These are phyloP conservation scores for Penicillium diatomitis DNA, from an alignment of 495 filamentous ascomycete genomes.

Conservation along the genomic window DNA sequence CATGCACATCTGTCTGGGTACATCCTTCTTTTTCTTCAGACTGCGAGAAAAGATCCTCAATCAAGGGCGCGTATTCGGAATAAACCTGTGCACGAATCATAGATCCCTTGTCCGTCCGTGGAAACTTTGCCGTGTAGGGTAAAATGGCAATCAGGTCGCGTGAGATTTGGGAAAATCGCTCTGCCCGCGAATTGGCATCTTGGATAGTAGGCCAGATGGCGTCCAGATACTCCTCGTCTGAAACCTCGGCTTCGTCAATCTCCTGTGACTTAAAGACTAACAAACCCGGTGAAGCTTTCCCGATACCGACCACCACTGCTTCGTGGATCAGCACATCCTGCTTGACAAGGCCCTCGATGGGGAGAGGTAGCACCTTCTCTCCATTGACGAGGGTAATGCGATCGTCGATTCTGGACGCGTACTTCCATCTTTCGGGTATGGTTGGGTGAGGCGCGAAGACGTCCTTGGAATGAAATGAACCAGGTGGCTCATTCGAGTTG, in stretches of 20 bases:
- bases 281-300: constrained; percentile 40
- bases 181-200: constrained; percentile 38
- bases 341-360: constrained; percentile 50
- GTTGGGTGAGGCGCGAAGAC: constrained; percentile 54
- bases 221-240: constrained; percentile 34
- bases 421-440: constrained; percentile 54
- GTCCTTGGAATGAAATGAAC: constrained; percentile 50
- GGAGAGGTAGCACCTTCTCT: constrained; percentile 59
- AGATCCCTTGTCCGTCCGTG: constrained; percentile 46
- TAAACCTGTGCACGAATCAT: constrained; percentile 50
- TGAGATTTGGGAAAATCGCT: constrained; percentile 47
- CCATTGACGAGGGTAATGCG: constrained; percentile 56
- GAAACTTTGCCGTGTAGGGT: constrained; percentile 32
- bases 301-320: constrained; percentile 49
- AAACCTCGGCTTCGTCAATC: constrained; percentile 16
- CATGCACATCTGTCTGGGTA: constrained; percentile 26
- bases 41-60: constrained; percentile 38
- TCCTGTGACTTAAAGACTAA: constrained; percentile 40
- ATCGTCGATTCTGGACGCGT: constrained; percentile 52
- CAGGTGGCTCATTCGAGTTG: constrained; percentile 44
- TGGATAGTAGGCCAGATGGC: constrained; percentile 41
- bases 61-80: constrained; percentile 32
- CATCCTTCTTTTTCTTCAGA: constrained; percentile 19
- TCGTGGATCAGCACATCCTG: constrained; percentile 43
- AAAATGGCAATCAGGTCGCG: constrained; percentile 44